These are phyloP conservation scores for Dendrobium huoshanense DNA, from an alignment of 106 monocot genomes.

Conservation along the genomic window DNA sequence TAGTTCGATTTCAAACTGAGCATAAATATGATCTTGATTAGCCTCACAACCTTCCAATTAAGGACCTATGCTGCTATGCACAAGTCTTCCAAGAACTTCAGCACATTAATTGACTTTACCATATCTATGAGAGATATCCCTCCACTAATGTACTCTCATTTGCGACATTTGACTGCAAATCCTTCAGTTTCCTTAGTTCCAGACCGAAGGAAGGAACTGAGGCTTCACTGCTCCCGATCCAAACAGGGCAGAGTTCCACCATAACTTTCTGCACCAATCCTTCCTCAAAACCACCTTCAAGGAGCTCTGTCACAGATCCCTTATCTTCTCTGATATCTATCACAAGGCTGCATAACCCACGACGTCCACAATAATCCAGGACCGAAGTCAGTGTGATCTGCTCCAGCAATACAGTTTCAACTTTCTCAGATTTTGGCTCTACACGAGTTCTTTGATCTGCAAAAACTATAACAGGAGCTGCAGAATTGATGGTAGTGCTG, in stretches of 20 bases:
- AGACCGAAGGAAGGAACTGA: slow-evolving; percentile 22
- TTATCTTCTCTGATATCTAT: slow-evolving; percentile 50
- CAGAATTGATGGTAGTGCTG: slow-evolving; percentile 10
- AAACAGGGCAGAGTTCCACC: slow-evolving; percentile 44
- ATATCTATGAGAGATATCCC: slow-evolving; percentile 42
- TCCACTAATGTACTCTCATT: slow-evolving; percentile 50
- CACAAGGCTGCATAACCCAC: slow-evolving; percentile 66
- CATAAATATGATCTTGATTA: background rate
- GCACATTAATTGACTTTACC: background rate
- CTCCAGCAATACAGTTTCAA: slow-evolving; percentile 46
- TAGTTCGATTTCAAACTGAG: too few species aligned
- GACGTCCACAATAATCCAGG: slow-evolving; percentile 43
- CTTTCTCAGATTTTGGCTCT: slow-evolving; percentile 34
- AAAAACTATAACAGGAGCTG: slow-evolving; percentile 31
- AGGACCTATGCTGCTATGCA: background rate
- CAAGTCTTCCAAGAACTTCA: background rate
- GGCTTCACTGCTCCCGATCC: slow-evolving; percentile 14
- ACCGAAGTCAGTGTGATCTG: slow-evolving; percentile 38
- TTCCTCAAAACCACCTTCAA: slow-evolving; percentile 31
- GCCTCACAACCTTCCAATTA: background rate
- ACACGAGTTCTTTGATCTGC: slow-evolving; percentile 32
- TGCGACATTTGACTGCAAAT: slow-evolving; percentile 27
- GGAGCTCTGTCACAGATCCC: slow-evolving; percentile 16
- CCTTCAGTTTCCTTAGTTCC: slow-evolving; percentile 29
- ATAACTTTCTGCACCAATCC: slow-evolving; percentile 71